phyloP scores from a whole-genome alignment of 495 filamentous ascomycete species.

The Astrothelium subdiscretum region DNA sequence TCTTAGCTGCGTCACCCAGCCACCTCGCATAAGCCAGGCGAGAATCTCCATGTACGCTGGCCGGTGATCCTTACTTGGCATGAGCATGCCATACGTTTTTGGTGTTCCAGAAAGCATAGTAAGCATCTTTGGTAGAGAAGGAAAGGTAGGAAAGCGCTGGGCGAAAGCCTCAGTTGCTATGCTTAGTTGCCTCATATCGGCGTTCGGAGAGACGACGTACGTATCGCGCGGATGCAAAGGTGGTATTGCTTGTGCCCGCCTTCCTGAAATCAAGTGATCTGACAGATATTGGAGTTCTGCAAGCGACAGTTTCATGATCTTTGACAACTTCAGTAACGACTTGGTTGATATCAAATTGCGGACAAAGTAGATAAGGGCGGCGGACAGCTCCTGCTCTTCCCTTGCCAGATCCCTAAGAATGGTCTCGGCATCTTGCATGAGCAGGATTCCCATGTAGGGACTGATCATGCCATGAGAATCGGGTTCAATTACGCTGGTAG shows the following conservation, averaged over 20 bases:
- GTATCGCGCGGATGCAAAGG: constrained; percentile 81
- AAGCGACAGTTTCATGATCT: constrained; percentile 58
- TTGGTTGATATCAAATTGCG: constrained; percentile 71
- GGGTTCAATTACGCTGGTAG: constrained; percentile 68
- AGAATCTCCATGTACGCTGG: constrained; percentile 78
- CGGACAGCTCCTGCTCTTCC: constrained; percentile 55
- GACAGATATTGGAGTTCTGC: constrained; percentile 73
- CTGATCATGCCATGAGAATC: constrained; percentile 52
- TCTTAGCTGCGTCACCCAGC: constrained; percentile 84
- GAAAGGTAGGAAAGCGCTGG: constrained; percentile 64
- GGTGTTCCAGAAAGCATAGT: constrained; percentile 63
- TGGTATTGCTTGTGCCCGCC: constrained; percentile 80
- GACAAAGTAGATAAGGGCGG: constrained; percentile 71
- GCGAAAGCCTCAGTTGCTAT: constrained; percentile 63
- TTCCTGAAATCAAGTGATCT: constrained; percentile 89
- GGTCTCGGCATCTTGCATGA: constrained; percentile 72
- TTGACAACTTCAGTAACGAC: constrained; percentile 52
- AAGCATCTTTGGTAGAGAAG: constrained; percentile 73
- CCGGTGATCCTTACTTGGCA: constrained; percentile 82
- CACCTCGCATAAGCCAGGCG: constrained; percentile 81
- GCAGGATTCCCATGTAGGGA: constrained; percentile 74
- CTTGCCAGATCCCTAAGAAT: constrained; percentile 74
- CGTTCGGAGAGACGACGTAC: constrained; percentile 91
- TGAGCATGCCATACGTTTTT: constrained; percentile 65
- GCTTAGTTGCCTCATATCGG: constrained; percentile 62